Evolutionary conservation across 1,284 basidiomycete genomes (phyloP).

Genomic region (Cutaneotrichosporon mucoides): DNA sequence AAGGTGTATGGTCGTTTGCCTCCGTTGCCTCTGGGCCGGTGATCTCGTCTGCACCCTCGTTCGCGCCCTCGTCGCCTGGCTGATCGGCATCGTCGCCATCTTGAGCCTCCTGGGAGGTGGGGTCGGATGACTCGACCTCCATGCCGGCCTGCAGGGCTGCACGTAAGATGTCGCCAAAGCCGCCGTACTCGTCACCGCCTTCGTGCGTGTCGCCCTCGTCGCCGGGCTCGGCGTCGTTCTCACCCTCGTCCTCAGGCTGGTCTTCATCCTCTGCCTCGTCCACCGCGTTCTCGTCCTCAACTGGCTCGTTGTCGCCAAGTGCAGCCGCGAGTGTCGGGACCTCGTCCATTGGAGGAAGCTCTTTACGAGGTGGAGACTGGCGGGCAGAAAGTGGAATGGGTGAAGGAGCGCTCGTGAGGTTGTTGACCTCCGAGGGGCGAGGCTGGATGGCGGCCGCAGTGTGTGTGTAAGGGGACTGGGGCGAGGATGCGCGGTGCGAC

Average conservation of each 20-base stretch:
- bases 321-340: neutral
- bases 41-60: neutral
- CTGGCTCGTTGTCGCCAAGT: too few relatives aligned
- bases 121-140: too few relatives aligned
- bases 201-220: neutral
- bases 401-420: too few relatives aligned
- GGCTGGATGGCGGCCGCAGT: neutral
- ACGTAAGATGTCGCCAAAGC: slow-evolving; percentile 4
- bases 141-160: too few relatives aligned
- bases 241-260: neutral
- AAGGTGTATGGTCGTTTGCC: neutral
- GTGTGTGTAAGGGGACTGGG: neutral
- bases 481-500: too few relatives aligned
- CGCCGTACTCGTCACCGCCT: neutral
- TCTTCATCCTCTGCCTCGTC: neutral
- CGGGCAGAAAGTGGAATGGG: too few relatives aligned
- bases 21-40: neutral
- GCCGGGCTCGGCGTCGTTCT: neutral
- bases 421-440: too few relatives aligned
- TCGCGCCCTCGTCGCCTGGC: too few relatives aligned
- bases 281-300: too few relatives aligned
- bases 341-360: neutral
- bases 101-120: too few relatives aligned
- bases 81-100: too few relatives aligned
- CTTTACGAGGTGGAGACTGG: too few relatives aligned